Evolutionary conservation across 129 eudicot species (phyloP).

Genomic region (Arctium lappa): DNA sequence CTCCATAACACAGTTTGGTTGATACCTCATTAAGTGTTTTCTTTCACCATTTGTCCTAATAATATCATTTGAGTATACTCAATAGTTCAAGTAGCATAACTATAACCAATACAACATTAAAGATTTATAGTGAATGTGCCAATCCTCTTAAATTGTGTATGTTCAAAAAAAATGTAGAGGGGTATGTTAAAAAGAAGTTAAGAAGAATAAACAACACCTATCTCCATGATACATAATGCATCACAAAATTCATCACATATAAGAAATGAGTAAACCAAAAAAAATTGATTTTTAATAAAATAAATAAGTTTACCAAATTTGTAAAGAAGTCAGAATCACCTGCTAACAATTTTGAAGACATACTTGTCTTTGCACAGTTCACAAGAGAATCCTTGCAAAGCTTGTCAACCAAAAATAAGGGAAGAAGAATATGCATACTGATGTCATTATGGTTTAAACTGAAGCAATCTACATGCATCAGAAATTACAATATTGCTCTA

Average conservation of each 20-base stretch:
- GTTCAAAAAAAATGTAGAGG: neutral
- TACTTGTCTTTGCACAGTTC: constrained; percentile 98
- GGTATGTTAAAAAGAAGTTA: neutral
- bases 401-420: constrained; percentile 63
- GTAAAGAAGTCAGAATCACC: constrained; percentile 91
- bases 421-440: neutral
- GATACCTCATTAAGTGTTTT: neutral
- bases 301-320: constrained; percentile 52
- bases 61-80: neutral
- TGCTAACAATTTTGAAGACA: constrained; percentile 87
- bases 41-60: neutral
- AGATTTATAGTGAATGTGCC: no score
- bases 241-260: no score
- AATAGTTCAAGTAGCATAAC: no score
- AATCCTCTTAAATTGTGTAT: neutral
- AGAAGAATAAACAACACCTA: neutral
- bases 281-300: neutral
- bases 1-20: no score
- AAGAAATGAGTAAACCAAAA: neutral
- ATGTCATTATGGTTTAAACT: neutral
- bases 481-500: neutral
- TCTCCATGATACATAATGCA: neutral
- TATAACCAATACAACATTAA: no score
- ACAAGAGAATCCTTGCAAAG: constrained; percentile 92
- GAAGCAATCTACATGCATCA: neutral